Percentiles rank a stretch among this genome's conserved stretches.
phyloP scores from a whole-genome alignment of 192 early-diverging fungal species.

The Coemansia guatemalensis region DNA sequence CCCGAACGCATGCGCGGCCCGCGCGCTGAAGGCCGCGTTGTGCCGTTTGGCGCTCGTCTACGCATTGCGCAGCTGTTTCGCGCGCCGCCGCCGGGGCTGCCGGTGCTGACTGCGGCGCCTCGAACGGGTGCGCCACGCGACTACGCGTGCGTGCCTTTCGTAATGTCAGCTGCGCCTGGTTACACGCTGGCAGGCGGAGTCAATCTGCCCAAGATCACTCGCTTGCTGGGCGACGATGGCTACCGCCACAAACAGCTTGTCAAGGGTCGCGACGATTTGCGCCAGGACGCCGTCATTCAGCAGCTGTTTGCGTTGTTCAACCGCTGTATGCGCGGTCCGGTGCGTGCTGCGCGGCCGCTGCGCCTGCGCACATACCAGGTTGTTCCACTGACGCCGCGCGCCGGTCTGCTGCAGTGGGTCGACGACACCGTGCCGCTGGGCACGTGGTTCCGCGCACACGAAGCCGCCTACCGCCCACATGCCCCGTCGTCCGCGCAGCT shows the following conservation, averaged over 20 bases:
- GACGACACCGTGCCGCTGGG: conserved; percentile 68
- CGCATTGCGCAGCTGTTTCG: conserved; percentile 34
- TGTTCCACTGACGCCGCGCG: conserved; percentile 83
- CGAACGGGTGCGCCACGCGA: conserved; percentile 31
- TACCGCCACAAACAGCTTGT: conserved; percentile 54
- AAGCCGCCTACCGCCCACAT: conserved; percentile 52
- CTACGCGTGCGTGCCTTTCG: conserved; percentile 43
- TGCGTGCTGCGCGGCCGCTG: conserved; percentile 25
- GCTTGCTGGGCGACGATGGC: conserved; percentile 44
- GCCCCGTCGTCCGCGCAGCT: conserved; percentile 43
- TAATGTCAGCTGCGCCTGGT: conserved; percentile 28
- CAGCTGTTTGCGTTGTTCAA: conserved; percentile 70
- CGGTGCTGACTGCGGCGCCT: conserved; percentile 37
- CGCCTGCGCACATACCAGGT: conserved; percentile 67
- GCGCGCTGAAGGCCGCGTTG: conserved; percentile 19
- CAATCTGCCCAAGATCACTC: conserved; percentile 54
- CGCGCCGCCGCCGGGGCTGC: conserved; percentile 34
- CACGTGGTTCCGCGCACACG: conserved; percentile 69
- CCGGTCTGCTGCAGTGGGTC: conserved; percentile 96
- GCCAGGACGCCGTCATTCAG: conserved; percentile 73
- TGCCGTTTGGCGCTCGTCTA: conserved; percentile 25
- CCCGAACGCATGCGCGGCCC: conserved; percentile 16
- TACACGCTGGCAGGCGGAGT: conserved; percentile 53
- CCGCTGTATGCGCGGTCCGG: conserved; percentile 44
- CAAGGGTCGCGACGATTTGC: conserved; percentile 68